Evolutionary conservation across 164 flowering plant species (phyloP), one percentile per base, ranked within the genome.

Genomic region (Cinnamomum chago): DNA sequence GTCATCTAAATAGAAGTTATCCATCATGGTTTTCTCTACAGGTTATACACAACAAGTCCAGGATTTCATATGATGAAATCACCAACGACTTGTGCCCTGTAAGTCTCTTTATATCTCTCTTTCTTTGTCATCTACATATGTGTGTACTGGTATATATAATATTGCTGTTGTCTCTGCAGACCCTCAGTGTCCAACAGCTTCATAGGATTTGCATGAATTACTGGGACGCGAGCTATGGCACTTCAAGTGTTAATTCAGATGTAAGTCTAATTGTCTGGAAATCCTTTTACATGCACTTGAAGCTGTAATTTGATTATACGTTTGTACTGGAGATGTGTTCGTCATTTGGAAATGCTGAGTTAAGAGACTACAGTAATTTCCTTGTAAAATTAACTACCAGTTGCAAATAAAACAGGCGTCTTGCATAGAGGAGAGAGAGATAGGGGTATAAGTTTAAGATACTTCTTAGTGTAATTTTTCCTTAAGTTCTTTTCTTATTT

Each of bases 1-100:
- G 69, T 4, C 47, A 15, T 66, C 69, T 66, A 27, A 66, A 55
- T 20, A 17, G 18, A 15, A 55, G 60, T 17, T 1, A 17, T 2
- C 20, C n/a, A 55, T 25, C 30, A 22, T 25, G 33, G 47, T 30
- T 14, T 66, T 66, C 10, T 66, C 14, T 68, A 50, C 92, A 92
- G 97, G 93, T 90, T 76, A 87, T 88, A 76, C 85, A 87, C 70
- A 90, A 92, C 72, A 92, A 92, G 79, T 81, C 86, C 2, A 84
- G 87, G 81, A 85, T 89, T 33, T 83, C 97, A 10, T 89, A 85
- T 76, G 93, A 90, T 81, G 97, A 92, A 52, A 81, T 92, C 51
- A 82, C 88, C 52, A 87, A 76, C 80, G 93, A 92, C 66, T 91
- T 92, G 68, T 92, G 97, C 85, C 92, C 95, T 30, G 97, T 92